Base-by-base conservation (phyloP, 345 rosid genomes). In the Xanthoceras sorbifolium region DNA sequence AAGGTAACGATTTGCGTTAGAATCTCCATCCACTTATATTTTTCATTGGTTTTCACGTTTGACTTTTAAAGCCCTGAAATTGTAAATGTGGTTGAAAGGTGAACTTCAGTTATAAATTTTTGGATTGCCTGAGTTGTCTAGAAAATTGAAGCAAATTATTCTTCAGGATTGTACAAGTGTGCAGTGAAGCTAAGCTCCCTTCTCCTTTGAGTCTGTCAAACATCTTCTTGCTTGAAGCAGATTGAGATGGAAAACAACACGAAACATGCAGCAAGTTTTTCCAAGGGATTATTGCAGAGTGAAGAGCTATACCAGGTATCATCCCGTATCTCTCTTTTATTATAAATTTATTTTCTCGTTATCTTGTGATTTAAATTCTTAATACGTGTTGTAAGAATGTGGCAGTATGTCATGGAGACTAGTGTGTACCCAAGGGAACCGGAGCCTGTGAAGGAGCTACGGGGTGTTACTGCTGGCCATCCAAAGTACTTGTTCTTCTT, bases 341-440 rank as follows among this genome's bases (percentile, higher is more conserved):
- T 9, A 25, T 34, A 65, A 6, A n/a, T 70, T 59, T 38, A 4
- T 28, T 34, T 73, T 73, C 40, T 17, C 23, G 10, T 57, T n/a
- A 57, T 74, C 2, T 40, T 74, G 18, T 23, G 61, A 15, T 71
- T 18, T 40, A 17, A 17, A 20, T 20, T 69, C 22, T 50, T 28
- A 31, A 10, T 50, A 14, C 18, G 8, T 57, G 62, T 57, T 22
- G 1, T n/a, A 6, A 23, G 15, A 57, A 57, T 57, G 62, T 57
- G 62, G 26, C 62, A 57, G 62, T 57, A 57, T 8, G 26, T 57
- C 26, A 26, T 57, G 61, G 91, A 86, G 82, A 94, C 92, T 1
- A 88, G 86, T 46, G 97, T 94, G 71, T 88, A 82, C 62, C 98
- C 98, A 4, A 85, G 90, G 4, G 98, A 92, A 62, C 84, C 87